phyloP scores from a whole-genome alignment of 768 basidiomycete genomes.

The Suillus paluster region DNA sequence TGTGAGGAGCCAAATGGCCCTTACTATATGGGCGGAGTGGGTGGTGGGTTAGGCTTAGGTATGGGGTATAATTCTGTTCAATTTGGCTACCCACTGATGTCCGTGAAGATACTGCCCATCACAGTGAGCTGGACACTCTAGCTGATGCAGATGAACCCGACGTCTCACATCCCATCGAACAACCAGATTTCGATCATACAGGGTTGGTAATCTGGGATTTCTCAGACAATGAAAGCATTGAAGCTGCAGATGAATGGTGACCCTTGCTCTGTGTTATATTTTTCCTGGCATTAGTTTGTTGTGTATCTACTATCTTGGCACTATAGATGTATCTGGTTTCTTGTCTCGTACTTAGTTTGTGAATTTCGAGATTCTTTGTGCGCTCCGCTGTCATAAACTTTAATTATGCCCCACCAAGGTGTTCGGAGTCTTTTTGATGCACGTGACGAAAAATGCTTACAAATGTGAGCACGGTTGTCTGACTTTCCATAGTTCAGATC shows the following conservation, averaged over 20 bases:
- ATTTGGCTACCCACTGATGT: too few species aligned
- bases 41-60: constrained; percentile 10
- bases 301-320: neutral
- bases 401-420: too few species aligned
- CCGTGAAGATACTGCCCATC: too few species aligned
- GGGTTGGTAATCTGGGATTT: constrained; percentile 5
- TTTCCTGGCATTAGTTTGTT: neutral
- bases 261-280: neutral
- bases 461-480: neutral
- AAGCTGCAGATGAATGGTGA: neutral
- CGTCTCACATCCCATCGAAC: neutral
- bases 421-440: too few species aligned
- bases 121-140: too few species aligned
- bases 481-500: constrained; percentile 4
- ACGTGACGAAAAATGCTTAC: neutral
- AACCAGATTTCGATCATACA: neutral
- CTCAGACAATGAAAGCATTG: neutral
- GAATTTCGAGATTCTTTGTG: too few species aligned
- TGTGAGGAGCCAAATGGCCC: neutral
- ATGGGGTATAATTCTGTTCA: too few species aligned
- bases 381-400: too few species aligned
- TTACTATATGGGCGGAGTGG: constrained; percentile 14
- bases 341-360: too few species aligned
- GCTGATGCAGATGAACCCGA: too few species aligned
- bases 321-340: too few species aligned